Base-by-base conservation (phyloP, 2,329 filamentous ascomycete genomes). In the Beauveria rudraprayagi region DNA sequence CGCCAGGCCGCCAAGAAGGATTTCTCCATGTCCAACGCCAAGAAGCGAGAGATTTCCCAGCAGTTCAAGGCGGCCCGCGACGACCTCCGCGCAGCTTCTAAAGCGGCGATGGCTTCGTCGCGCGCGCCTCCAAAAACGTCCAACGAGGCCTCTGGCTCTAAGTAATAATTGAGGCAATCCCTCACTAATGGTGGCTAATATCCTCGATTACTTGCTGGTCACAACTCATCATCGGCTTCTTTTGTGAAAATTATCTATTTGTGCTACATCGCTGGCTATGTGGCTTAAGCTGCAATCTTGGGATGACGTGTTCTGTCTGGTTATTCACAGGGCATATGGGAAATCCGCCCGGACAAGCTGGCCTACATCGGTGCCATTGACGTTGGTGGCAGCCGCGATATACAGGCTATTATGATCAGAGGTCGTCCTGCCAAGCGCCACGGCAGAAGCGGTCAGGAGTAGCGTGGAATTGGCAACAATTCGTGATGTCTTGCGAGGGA, bases 11-110 rank as follows among this genome's bases (percentile, higher is more conserved):
- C 60, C 22, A 63, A 62, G 51, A 52, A 10, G 2, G 52, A 62
- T 44, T 59, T 37, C n/a, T 60, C 62, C 62, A 53, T 62, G 14
- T 57, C 60, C n/a, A 62, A 62, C 41, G 56, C 48, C 30, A 6
- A 16, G 16, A 16, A 37, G 34, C 34, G 43, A 46, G 4, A 10
- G n/a, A 3, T 62, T 61, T 50, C 56, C 28, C 24, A 57, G 46
- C 60, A 64, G 47, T 56, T 40, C 47, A 30, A 2, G 9, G 60
- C 56, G 48, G 60, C 53, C 24, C 9, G 0, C 40, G 44, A 57
- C n/a, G 60, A 62, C 34, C 55, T 64, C 28, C 48, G 34, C 26
- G 57, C 47, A 30, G 56, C 60, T 30, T 62, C 62, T 46, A 48
- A 24, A 22, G 60, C 51, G 11, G 60, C 60, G 9, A 62, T 57